Evolutionary conservation across 306 rosid genomes (phyloP).

Genomic region (Casuarina equisetifolia): DNA sequence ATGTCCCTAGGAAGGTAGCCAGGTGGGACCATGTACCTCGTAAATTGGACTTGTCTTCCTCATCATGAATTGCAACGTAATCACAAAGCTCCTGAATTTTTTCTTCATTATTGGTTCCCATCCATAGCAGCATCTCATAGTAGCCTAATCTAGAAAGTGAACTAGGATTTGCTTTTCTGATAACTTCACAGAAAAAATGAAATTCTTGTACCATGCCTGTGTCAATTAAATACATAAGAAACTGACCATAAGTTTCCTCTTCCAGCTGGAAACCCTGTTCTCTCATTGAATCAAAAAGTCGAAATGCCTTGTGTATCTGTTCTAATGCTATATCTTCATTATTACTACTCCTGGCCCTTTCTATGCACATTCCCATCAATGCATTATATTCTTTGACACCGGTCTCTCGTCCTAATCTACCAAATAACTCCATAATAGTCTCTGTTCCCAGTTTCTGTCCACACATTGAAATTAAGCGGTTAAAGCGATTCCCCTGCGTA

Average conservation of each 20-base stretch:
- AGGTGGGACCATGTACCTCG: constrained; percentile 41
- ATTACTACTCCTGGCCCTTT: constrained; percentile 49
- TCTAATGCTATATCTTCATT: constrained; percentile 48
- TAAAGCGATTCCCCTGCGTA: constrained; percentile 44
- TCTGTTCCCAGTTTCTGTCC: constrained; percentile 56
- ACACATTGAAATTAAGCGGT: constrained; percentile 36
- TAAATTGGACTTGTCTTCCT: constrained; percentile 39
- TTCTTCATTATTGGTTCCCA: constrained; percentile 57
- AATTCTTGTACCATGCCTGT: constrained; percentile 74
- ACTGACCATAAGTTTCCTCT: constrained; percentile 64
- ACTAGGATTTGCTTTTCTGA: constrained; percentile 54
- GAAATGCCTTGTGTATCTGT: constrained; percentile 55
- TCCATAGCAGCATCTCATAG: constrained; percentile 79
- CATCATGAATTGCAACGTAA: constrained; percentile 40
- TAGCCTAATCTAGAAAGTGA: constrained; percentile 59
- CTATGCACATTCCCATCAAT: constrained; percentile 53
- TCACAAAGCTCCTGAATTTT: constrained; percentile 66
- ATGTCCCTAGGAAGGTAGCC: background rate
- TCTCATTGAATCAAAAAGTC: constrained; percentile 56
- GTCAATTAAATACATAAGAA: constrained; percentile 60
- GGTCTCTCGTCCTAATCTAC: constrained; percentile 57
- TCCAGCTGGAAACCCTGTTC: constrained; percentile 61
- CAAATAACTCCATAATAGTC: constrained; percentile 44
- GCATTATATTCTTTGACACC: constrained; percentile 56
- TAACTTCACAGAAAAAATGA: constrained; percentile 44